A percentile compares a stretch with the other conserved stretches of the same genome.
Evolutionary conservation across 805 yeast genomes (phyloP).

Genomic region (Myxozyma mucilagina): DNA sequence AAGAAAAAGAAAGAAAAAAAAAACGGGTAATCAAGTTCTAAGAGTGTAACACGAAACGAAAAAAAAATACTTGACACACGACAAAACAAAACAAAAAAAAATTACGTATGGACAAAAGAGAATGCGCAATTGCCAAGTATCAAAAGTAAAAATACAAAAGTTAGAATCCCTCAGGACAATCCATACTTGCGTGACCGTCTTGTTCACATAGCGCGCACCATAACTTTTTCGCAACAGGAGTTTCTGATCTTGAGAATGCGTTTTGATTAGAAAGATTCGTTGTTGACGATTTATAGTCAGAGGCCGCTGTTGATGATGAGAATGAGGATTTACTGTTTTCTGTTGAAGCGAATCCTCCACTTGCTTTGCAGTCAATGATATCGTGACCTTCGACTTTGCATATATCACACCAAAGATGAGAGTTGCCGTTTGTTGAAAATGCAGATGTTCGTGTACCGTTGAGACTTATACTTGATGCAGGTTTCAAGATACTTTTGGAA

Average conservation of each 20-base stretch:
- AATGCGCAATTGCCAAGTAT: not conserved
- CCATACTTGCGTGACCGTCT: slow-evolving; percentile 81
- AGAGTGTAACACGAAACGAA: not conserved
- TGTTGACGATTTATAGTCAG: not conserved
- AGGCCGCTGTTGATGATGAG: slow-evolving; percentile 38
- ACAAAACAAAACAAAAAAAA: not conserved
- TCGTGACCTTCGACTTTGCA: slow-evolving; percentile 29
- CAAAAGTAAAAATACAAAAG: not conserved
- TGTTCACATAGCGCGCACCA: slow-evolving; percentile 96
- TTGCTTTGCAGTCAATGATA: slow-evolving; percentile 22
- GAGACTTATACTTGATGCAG: slow-evolving; percentile 13
- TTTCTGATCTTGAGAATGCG: slow-evolving; percentile 45
- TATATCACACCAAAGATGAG: slow-evolving; percentile 15
- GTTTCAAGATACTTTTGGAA: slow-evolving; percentile 12
- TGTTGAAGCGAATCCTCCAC: slow-evolving; percentile 6
- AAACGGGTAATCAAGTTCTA: not conserved
- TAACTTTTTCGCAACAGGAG: slow-evolving; percentile 67
- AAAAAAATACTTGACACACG: not conserved
- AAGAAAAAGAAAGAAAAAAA: not conserved
- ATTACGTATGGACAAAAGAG: not conserved
- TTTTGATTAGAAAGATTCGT: not conserved
- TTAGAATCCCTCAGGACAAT: slow-evolving; percentile 65
- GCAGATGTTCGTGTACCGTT: slow-evolving; percentile 9
- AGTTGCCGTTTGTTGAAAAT: not conserved
- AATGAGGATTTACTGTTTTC: slow-evolving; percentile 34